phyloP scores from a whole-genome alignment of 2,329 filamentous ascomycete species.

The Fusarium devonianum region DNA sequence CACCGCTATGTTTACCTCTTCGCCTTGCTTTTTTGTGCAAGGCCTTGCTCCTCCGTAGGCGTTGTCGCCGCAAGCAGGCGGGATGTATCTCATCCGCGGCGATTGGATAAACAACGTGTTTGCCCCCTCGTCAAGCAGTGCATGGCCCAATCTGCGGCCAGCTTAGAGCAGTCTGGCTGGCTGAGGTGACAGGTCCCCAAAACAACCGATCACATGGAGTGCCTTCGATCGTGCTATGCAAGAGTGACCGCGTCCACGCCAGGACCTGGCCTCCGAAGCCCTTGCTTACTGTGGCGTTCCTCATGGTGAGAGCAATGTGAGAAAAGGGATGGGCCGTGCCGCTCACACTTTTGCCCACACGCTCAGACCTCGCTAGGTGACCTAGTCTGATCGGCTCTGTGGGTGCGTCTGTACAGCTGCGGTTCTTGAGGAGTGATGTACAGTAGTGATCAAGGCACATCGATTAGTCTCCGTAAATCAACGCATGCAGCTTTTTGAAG shows the following conservation, averaged over 20 bases:
- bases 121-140: neutral
- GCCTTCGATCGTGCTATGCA: constrained; percentile 11
- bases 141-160: neutral
- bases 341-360: constrained; percentile 17
- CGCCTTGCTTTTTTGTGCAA: neutral
- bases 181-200: neutral
- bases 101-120: neutral
- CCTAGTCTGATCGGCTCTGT: neutral
- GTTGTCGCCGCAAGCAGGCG: neutral
- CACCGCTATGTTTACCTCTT: too few species aligned
- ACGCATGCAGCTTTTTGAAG: neutral
- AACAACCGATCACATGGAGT: constrained; percentile 5
- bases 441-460: too few species aligned
- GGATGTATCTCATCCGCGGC: neutral
- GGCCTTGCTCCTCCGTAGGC: too few species aligned
- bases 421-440: constrained; percentile 1
- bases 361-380: neutral
- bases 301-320: neutral
- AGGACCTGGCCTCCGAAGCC: too few species aligned
- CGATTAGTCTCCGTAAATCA: too few species aligned
- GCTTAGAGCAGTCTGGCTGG: neutral
- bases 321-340: constrained; percentile 31
- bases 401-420: neutral
- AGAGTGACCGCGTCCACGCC: neutral
- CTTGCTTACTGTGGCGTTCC: neutral